Evolutionary conservation across 805 yeast genomes (phyloP).

Genomic region (Myxozyma neglecta): DNA sequence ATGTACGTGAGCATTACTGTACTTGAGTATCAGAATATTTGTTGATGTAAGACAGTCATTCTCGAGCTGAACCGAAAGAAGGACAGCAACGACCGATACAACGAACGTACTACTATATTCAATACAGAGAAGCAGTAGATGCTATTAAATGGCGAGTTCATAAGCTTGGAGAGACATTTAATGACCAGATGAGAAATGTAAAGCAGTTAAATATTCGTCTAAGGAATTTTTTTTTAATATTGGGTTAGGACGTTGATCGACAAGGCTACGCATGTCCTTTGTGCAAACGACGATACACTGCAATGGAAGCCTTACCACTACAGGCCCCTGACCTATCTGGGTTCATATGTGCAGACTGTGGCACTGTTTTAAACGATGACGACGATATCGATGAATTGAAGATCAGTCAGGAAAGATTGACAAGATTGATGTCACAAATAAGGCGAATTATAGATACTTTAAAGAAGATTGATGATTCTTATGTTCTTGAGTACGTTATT

Average conservation of each 20-base stretch:
- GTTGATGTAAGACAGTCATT: conserved; percentile 16
- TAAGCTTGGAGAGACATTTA: conserved; percentile 71
- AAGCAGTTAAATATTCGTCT: not conserved
- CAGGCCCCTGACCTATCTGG: conserved; percentile 76
- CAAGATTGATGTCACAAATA: conserved; percentile 81
- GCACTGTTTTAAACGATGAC: conserved; percentile 75
- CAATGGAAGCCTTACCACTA: conserved; percentile 82
- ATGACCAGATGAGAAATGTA: conserved; percentile 72
- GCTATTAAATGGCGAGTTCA: conserved; percentile 96
- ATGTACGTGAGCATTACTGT: conserved; percentile 46
- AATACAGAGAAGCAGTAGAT: conserved; percentile 90
- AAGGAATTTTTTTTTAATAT: not conserved
- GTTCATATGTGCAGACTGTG: conserved; percentile 84
- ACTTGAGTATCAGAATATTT: not conserved
- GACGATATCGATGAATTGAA: conserved; percentile 81
- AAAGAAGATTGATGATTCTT: conserved; percentile 76
- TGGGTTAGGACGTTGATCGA: conserved; percentile 64
- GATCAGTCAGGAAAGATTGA: conserved; percentile 76
- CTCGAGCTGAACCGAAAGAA: conserved; percentile 47
- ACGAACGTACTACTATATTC: conserved; percentile 82
- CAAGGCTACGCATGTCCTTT: conserved; percentile 91
- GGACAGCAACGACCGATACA: conserved; percentile 63
- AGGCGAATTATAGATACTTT: conserved; percentile 83
- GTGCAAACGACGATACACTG: conserved; percentile 77
- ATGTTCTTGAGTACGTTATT: conserved; percentile 60